Evolutionary conservation across 169 alveolate species (phyloP).

Genomic region (Cryptosporidium meleagridis): DNA sequence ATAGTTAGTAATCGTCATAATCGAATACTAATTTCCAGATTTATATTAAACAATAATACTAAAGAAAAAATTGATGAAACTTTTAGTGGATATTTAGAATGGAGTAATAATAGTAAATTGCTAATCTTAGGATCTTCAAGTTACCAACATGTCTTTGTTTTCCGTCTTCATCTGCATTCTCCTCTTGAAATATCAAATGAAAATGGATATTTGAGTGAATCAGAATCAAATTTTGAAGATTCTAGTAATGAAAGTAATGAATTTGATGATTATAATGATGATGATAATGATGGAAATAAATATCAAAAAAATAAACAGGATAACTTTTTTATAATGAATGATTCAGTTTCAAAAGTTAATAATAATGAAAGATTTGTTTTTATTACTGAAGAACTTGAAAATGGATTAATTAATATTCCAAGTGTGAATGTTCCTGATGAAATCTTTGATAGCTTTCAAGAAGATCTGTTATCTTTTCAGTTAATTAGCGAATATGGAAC

Average conservation of each 20-base stretch:
- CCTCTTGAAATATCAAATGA: slow-evolving; percentile 32
- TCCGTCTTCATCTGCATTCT: slow-evolving; percentile 13
- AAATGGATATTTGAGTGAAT: not conserved
- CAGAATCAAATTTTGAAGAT: not conserved
- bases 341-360: not conserved
- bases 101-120: slow-evolving; percentile 48
- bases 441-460: slow-evolving; percentile 33
- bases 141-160: slow-evolving; percentile 32
- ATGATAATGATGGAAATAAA: not conserved
- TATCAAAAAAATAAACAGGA: not conserved
- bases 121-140: slow-evolving; percentile 24
- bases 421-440: slow-evolving; percentile 28
- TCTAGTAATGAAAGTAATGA: not conserved
- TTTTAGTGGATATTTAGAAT: slow-evolving; percentile 3
- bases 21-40: slow-evolving; percentile 21
- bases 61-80: not conserved
- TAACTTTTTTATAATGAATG: not conserved
- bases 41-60: not conserved
- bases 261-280: not conserved
- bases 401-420: slow-evolving; percentile 45
- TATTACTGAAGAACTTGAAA: slow-evolving; percentile 61
- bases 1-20: slow-evolving; percentile 69
- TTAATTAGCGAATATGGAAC: slow-evolving; percentile 54
- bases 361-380: slow-evolving; percentile 11
- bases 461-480: slow-evolving; percentile 58